Evolutionary conservation across 139 green algal genomes (phyloP).

Genomic region (Auxenochlorella pyrenoidosa): DNA sequence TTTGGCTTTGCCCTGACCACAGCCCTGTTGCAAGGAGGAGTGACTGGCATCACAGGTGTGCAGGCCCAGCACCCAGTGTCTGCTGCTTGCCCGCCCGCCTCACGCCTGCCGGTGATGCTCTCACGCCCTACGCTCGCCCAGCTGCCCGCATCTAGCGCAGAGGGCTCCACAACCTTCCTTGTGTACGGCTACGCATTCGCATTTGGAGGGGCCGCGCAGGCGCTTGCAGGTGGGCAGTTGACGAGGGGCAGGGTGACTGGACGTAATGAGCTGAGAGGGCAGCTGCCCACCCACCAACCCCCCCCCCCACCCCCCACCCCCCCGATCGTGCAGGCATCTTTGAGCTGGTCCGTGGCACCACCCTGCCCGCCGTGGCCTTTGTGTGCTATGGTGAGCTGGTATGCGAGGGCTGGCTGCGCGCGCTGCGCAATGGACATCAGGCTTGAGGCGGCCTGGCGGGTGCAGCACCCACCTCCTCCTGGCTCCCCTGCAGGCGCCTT

Average conservation of each 20-base stretch:
- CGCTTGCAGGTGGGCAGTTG: not conserved
- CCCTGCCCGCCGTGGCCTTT: constrained; percentile 73
- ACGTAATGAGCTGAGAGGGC: too few species aligned
- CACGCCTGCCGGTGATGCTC: too few species aligned
- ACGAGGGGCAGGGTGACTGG: too few species aligned
- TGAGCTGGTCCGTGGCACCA: constrained; percentile 65
- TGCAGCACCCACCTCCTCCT: too few species aligned
- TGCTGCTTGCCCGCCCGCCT: not conserved
- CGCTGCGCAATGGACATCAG: too few species aligned
- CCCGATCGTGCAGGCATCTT: constrained; percentile 73
- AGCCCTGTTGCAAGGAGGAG: constrained; percentile 17
- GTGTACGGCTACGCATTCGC: not conserved
- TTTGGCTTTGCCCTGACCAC: constrained; percentile 38
- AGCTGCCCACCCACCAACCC: too few species aligned
- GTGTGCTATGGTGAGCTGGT: constrained; percentile 64
- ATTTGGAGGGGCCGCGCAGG: constrained; percentile 1
- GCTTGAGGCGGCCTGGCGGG: too few species aligned
- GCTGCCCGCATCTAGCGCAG: not conserved
- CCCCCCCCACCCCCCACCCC: too few species aligned
- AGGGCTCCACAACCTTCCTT: not conserved
- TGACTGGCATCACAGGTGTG: constrained; percentile 29
- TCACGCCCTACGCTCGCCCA: too few species aligned
- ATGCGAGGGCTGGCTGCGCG: too few species aligned
- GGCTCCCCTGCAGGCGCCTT: constrained; percentile 15
- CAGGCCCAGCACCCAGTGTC: too few species aligned